Base-by-base conservation (phyloP, 176 grass and related monocot genomes). In the Oryza officinalis region DNA sequence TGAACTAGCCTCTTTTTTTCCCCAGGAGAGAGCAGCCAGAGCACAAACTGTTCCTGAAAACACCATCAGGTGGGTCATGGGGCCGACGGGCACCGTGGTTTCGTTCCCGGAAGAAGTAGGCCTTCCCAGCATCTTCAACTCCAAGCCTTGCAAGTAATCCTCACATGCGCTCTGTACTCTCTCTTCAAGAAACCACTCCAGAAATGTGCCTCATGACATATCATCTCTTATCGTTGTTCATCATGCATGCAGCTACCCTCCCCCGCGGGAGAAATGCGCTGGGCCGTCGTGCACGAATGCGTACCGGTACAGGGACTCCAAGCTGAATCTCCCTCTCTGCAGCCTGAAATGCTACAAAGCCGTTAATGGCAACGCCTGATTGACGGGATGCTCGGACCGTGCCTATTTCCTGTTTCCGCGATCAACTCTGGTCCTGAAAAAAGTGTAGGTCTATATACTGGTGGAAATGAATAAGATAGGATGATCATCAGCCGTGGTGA, bases 101-200 rank as follows among this genome's bases (percentile, higher is more conserved):
- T 90, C 85, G 1, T 98, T 98, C 81, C 90, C 91, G 74, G 87
- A 93, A n/a, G 85, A 84, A 67, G 26, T 98, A 81, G 93, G 89
- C 40, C 88, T 98, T 43, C 96, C 96, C 47, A 93, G 87, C 85
- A 90, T 98, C 84, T 93, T 98, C 81, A 71, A 84, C 65, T 93
- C 93, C 67, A 93, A 95, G 35, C 92, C 89, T 13, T 78, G 77
- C 80, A 92, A 85, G 96, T 95, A n/a, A 27, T 38, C 73, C 50
- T 84, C 37, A 0, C 30, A 79, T 18, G 17, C 60, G 72, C 61
- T 78, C 35, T 13, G 6, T 45, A 27, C 26, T 59, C 3, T 38
- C 18, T 27, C 0, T n/a, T 28, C 4, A 25, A 38, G 50, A 28
- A 13, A 31, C 25, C 2, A 0, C 17, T 10, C 5, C 10, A 18